phyloP scores from a whole-genome alignment of 371 early-diverging fungal genomes.

The Cokeromyces recurvatus region DNA sequence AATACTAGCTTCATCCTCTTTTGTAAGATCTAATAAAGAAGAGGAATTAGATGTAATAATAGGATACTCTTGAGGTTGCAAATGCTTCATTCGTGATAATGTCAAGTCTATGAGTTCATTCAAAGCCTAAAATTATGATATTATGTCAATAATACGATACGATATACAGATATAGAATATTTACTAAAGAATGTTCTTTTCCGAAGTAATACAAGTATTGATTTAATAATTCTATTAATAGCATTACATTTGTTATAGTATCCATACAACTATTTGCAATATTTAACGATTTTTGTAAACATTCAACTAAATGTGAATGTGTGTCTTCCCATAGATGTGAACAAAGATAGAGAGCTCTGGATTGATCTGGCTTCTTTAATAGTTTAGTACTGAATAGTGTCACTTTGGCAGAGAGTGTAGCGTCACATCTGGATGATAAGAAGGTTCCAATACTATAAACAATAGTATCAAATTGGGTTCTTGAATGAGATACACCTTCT shows the following conservation, averaged over 20 bases:
- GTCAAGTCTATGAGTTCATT: conserved; percentile 91
- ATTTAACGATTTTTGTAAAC: conserved; percentile 85
- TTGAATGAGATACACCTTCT: conserved; percentile 82
- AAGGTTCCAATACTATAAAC: conserved; percentile 78
- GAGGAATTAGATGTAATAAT: conserved; percentile 57
- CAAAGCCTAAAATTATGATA: no score
- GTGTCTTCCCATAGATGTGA: conserved; percentile 74
- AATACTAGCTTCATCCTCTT: neutral
- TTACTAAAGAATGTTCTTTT: conserved; percentile 72
- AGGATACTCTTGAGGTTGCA: conserved; percentile 63
- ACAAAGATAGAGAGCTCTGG: conserved; percentile 73
- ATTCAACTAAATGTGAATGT: conserved; percentile 62
- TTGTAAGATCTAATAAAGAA: neutral
- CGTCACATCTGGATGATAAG: conserved; percentile 69
- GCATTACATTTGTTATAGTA: conserved; percentile 70
- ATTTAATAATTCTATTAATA: conserved; percentile 90
- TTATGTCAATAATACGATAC: no score
- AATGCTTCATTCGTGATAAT: conserved; percentile 59
- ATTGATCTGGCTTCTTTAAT: conserved; percentile 89
- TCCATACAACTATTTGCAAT: conserved; percentile 91
- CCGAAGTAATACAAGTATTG: conserved; percentile 86
- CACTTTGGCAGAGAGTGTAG: conserved; percentile 84
- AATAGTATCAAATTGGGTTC: conserved; percentile 82
- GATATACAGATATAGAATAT: conserved; percentile 18
- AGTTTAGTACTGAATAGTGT: conserved; percentile 80